phyloP scores from a whole-genome alignment of 2,329 filamentous ascomycete genomes.

The Venturiaceae sp. region DNA sequence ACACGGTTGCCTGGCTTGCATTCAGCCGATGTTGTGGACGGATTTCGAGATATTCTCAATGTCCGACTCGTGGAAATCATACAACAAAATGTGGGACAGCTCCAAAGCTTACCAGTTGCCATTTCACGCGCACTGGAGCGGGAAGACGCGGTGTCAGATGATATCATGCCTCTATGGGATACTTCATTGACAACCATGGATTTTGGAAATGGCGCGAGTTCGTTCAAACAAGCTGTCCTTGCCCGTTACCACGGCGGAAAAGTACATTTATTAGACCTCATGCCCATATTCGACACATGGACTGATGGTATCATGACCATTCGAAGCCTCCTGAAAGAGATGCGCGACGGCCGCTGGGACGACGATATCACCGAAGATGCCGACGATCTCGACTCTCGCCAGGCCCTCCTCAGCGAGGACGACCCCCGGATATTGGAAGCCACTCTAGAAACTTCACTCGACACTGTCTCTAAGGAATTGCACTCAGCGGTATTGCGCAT shows the following conservation, averaged over 20 bases:
- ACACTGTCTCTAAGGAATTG: slow-evolving; percentile 48
- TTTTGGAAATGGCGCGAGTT: slow-evolving; percentile 52
- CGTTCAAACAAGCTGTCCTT: slow-evolving; percentile 61
- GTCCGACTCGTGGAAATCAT: slow-evolving; percentile 55
- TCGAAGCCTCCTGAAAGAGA: slow-evolving; percentile 50
- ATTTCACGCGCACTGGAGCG: slow-evolving; percentile 51
- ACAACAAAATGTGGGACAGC: slow-evolving; percentile 51
- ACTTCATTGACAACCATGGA: slow-evolving; percentile 40
- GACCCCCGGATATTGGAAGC: slow-evolving; percentile 57
- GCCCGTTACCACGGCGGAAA: slow-evolving; percentile 64
- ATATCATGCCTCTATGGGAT: not conserved
- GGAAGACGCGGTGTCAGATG: not conserved
- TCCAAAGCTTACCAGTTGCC: slow-evolving; percentile 56
- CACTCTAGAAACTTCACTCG: slow-evolving; percentile 46
- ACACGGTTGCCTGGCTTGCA: slow-evolving; percentile 57
- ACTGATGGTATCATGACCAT: slow-evolving; percentile 61
- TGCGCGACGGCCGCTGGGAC: slow-evolving; percentile 64
- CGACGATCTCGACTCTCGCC: slow-evolving; percentile 54
- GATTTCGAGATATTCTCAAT: slow-evolving; percentile 60
- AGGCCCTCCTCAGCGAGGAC: slow-evolving; percentile 59
- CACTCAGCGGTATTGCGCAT: slow-evolving; percentile 44
- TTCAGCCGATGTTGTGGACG: slow-evolving; percentile 56
- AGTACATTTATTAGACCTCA: slow-evolving; percentile 51
- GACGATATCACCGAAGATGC: slow-evolving; percentile 58
- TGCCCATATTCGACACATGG: slow-evolving; percentile 63